Conservation (phyloP, 441 rosid species). For the Croton laevigatus region DNA sequence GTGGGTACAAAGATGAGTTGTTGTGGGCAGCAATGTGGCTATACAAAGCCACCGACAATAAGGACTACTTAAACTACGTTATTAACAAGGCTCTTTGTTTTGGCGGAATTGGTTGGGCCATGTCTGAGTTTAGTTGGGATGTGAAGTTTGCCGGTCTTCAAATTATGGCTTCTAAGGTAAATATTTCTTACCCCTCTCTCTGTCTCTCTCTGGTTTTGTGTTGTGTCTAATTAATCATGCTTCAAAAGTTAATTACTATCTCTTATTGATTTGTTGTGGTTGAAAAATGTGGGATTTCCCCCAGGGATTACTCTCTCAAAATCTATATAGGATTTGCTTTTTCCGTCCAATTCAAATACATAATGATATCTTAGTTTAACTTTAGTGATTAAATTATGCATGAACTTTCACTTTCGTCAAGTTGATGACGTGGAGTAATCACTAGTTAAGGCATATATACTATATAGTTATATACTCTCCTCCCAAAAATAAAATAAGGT, state of each 20-base stretch:
- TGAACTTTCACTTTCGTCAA: conserved; percentile 26
- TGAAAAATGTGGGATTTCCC: neutral
- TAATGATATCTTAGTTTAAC: conserved; percentile 15
- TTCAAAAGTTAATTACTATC: neutral
- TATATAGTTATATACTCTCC: too few relatives aligned
- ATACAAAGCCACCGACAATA: conserved; percentile 88
- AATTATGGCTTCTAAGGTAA: conserved; percentile 76
- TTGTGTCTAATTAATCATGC: too few relatives aligned
- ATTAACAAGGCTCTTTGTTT: conserved; percentile 54
- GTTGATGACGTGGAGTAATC: conserved; percentile 23
- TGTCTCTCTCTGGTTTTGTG: too few relatives aligned
- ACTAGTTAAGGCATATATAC: conserved; percentile 24
- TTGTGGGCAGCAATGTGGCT: conserved; percentile 96
- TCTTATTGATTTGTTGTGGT: neutral
- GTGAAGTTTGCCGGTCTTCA: conserved; percentile 93
- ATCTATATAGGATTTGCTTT: conserved; percentile 30
- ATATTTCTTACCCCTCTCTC: neutral
- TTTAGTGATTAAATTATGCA: conserved; percentile 21
- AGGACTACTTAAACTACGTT: conserved; percentile 54
- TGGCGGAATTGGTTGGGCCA: conserved; percentile 97
- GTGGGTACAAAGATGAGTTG: conserved; percentile 96
- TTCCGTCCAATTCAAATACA: conserved; percentile 17
- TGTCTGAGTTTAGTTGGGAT: conserved; percentile 97
- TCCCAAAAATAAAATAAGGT: too few relatives aligned
- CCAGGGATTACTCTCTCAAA: neutral